phyloP scores from a whole-genome alignment of 768 basidiomycete genomes.

The Melanogaster broomeanus region DNA sequence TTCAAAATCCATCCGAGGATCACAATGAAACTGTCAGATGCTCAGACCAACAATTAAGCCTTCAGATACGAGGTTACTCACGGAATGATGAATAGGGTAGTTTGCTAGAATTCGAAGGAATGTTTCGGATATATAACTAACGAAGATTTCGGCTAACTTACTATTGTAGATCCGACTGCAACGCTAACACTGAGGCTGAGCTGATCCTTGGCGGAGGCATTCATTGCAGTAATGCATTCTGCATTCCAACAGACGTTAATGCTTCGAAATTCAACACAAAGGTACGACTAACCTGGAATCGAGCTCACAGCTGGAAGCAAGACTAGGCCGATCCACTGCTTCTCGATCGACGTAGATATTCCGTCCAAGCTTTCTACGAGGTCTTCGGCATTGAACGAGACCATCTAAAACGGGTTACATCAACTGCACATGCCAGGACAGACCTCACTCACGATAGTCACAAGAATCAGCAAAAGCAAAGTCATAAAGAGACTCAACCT shows the following conservation, averaged over 20 bases:
- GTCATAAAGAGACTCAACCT: constrained; percentile 61
- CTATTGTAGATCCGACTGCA: constrained; percentile 77
- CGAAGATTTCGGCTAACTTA: constrained; percentile 35
- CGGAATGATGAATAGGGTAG: constrained; percentile 84
- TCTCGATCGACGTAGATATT: constrained; percentile 68
- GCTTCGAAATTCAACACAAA: neutral
- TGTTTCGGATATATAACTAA: neutral
- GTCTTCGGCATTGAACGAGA: constrained; percentile 65
- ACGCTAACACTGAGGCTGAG: constrained; percentile 83
- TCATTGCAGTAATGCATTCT: constrained; percentile 90
- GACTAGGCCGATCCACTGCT: constrained; percentile 89
- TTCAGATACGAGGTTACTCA: constrained; percentile 34
- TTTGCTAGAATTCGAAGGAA: constrained; percentile 53
- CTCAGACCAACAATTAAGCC: neutral
- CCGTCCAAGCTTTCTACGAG: constrained; percentile 86
- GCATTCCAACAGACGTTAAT: constrained; percentile 3
- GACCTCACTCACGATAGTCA: constrained; percentile 58
- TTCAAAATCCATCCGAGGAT: constrained; percentile 79
- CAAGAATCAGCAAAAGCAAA: constrained; percentile 51
- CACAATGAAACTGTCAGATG: constrained; percentile 59
- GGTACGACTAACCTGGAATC: constrained; percentile 58
- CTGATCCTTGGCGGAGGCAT: constrained; percentile 84
- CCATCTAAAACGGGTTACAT: constrained; percentile 37
- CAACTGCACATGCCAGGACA: neutral
- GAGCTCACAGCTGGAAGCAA: constrained; percentile 84